Evolutionary conservation across 2,329 filamentous ascomycete genomes (phyloP), one percentile per base, ranked within the genome.

Genomic region (Sclerotinia subarctica): DNA sequence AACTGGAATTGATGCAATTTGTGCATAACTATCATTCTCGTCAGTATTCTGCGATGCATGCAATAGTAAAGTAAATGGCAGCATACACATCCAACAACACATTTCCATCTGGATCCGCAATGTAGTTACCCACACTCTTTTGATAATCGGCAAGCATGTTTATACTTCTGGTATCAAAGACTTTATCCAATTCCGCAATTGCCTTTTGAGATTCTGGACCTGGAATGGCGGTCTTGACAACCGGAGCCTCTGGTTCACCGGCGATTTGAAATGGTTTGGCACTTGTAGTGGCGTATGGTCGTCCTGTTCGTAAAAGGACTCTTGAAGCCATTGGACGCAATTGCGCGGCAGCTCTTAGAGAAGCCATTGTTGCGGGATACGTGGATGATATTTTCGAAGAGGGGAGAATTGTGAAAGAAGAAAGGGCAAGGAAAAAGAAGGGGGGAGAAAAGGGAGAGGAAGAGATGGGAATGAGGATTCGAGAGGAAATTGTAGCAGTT

Each of bases 1-100:
- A 60, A 94, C 87, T 13, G 91, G 90, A 73, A 94, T 94, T 32
- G 90, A 93, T 69, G 91, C 91, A 77, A 94, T 94, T 79, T 94
- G 91, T 63, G 91, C 89, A 78, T 92, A 92, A 67, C 85, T 87
- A 70, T 38, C 29, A 38, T 49, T 5, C 60, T 64, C 68, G 68
- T 75, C 71, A 74, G 70, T 46, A 58, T 35, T 46, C 10, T 49
- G 1, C 8, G 5, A 53, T 11, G 21, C 7, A 24, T 52, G 1
- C 2, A 46, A 44, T 8, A 19, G 44, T n/a, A 46, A 21, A 7
- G 8, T 15, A 4, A 47, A 24, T 7, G 49, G 24, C 21, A 26
- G 78, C 80, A 64, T 79, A 82, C 79, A 83, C 82, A 78, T 84
- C 82, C 62, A 83, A 78, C 70, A 80, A 80, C 49, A 79, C 78